Base-by-base conservation (phyloP, 352 stramenopile species). In the Pseudoperonospora humuli region DNA sequence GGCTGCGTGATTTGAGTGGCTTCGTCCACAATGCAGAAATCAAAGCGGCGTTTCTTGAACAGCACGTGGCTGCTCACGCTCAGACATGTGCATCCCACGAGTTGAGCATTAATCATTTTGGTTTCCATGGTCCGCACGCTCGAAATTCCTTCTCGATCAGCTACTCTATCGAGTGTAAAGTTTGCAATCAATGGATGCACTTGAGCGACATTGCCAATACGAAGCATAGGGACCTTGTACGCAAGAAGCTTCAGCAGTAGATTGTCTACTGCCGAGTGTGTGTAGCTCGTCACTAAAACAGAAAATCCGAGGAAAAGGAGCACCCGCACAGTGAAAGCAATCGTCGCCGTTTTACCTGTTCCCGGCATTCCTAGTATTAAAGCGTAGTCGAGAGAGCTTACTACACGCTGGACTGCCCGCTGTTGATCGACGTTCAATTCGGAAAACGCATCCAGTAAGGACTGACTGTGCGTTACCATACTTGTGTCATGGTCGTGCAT, bases 1-100 rank as follows among this genome's bases (percentile, higher is more conserved):
- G 96, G 96, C 64, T 98, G 86, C 7, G 84, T 97, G n/a, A 97
- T 98, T 75, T 99, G 96, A 23, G 93, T 95, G 3, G 95, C 96
- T 67, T 99, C 96, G 38, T 99, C 96, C 1, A 99, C 91, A 45
- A 99, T 97, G 33, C 95, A 97, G 47, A 97, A 93, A 64, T 99
- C 96, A 55, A 98, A 99, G 13, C 90, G 56, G 32, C 95, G 78
- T 50, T 85, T 80, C 7, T 54, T 43, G 43, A 92, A 89, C 3
- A 94, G 54, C 18, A 85, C 75, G 36, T 91, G 70, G 57, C 60
- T 80, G 33, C 76, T 89, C 11, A 87, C 65, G 18, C 72, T 76
- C 13, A 93, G 36, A 44, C 81, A 93, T 8, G 81, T 93, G 38
- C 70, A 85, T 0, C 75, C 80, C 4, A 93, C 75, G 7, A 90